Base-by-base conservation (phyloP, 495 filamentous ascomycete species). In the Poronia punctata region DNA sequence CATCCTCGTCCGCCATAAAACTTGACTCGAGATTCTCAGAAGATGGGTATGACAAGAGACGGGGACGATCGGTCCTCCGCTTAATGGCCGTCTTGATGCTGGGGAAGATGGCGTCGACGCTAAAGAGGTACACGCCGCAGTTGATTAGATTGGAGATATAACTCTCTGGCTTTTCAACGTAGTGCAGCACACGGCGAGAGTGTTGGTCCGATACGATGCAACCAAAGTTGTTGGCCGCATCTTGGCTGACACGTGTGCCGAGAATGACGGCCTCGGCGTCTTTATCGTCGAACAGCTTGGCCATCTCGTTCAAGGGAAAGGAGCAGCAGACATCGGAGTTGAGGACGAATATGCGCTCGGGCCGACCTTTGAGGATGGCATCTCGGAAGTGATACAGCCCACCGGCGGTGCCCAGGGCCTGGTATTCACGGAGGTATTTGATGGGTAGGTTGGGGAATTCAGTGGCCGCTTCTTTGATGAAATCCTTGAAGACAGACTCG, bases 301-400 rank as follows among this genome's bases (percentile, higher is more conserved):
- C 79, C 89, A 96, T 99, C 62, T 97, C 86, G 44, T 80, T 84
- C 42, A 99, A 72, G 11, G 92, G 92, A 74, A 97, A 99, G 27
- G 88, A 95, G 73, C 92, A 99, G 82, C 92, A 99, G 43, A 99
- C 93, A 64, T 99, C 92, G 37, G 88, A 88, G 61, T 99, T 99
- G 57, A 99, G 74, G 34, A 99, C 92, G 56, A 99, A 94, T 70
- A 96, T 82, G 53, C 87, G 82, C 59, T 95, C 88, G 25, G 93
- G 92, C 48, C 82, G 80, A 49, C 90, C 90, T 70, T 96, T 96
- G 58, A 99, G 79, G 54, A 99, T 97, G 45, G 86, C 86, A 80
- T 99, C 92, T 59, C 92, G 88, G 77, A 99, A 99, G 71, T 99
- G 92, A 75, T 97, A 99, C 33, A 99, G 75, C 36, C 92, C 92